Evolutionary conservation across 257 asterid genomes (phyloP).

Genomic region (Ilex aquifolium): DNA sequence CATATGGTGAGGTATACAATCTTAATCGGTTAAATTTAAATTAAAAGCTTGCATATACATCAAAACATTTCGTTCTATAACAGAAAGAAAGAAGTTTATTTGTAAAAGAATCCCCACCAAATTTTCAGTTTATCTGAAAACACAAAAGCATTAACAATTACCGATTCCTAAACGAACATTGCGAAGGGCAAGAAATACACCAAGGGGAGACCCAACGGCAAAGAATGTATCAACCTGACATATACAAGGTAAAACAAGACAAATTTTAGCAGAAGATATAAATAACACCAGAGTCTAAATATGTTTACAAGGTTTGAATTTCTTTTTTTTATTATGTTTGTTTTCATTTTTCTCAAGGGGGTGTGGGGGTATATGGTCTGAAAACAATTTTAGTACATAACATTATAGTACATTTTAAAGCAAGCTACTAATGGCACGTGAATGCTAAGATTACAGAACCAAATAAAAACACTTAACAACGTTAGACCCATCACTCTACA

Average conservation of each 20-base stretch:
- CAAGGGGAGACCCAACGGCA: conserved; percentile 98
- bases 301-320: no score
- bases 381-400: no score
- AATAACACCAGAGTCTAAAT: no score
- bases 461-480: no score
- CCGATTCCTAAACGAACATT: conserved; percentile 91
- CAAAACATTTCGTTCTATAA: not conserved
- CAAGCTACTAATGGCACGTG: no score
- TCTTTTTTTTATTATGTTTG: no score
- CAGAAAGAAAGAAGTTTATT: not conserved
- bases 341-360: no score
- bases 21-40: not conserved
- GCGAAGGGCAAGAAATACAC: conserved; percentile 94
- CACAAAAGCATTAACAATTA: conserved; percentile 23
- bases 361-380: no score
- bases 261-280: not conserved
- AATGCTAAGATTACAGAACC: no score
- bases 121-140: conserved; percentile 6
- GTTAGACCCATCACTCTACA: no score
- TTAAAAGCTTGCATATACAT: not conserved
- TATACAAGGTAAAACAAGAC: conserved; percentile 14
- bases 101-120: not conserved
- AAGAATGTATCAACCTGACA: conserved; percentile 92
- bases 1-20: no score
- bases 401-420: no score